A percentile compares a stretch with the other conserved stretches of the same genome.
Evolutionary conservation across 768 basidiomycete species (phyloP).

Genomic region (Termitomyces heimii): DNA sequence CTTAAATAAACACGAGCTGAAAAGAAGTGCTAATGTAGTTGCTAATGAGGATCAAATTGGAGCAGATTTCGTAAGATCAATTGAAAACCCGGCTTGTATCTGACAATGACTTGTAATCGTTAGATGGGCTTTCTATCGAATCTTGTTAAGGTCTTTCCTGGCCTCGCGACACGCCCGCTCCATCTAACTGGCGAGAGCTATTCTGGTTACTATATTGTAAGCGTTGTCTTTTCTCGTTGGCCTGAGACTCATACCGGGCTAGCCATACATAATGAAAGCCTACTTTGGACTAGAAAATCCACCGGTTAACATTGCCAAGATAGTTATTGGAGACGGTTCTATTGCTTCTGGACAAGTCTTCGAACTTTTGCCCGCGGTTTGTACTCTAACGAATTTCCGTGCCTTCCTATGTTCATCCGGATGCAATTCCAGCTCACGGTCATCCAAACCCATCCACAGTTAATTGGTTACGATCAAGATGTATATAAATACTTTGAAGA

Average conservation of each 20-base stretch:
- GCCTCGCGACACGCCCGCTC: constrained; percentile 59
- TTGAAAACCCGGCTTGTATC: neutral
- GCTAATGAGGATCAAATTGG: constrained; percentile 64
- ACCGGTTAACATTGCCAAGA: constrained; percentile 61
- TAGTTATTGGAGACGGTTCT: constrained; percentile 67
- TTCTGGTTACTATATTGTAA: constrained; percentile 65
- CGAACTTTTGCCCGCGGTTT: constrained; percentile 49
- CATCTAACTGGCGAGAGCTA: constrained; percentile 72
- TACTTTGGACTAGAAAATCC: constrained; percentile 59
- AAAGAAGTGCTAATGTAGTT: constrained; percentile 25
- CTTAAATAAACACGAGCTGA: neutral
- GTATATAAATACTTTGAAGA: constrained; percentile 64
- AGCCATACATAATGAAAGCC: constrained; percentile 75
- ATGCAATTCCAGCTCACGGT: constrained; percentile 36
- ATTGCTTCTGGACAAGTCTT: constrained; percentile 47
- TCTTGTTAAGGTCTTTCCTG: constrained; percentile 70
- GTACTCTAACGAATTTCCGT: constrained; percentile 10
- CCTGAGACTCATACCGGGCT: neutral
- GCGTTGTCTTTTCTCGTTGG: constrained; percentile 14
- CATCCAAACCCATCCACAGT: constrained; percentile 68
- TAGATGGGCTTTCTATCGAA: constrained; percentile 72
- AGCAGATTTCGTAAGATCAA: constrained; percentile 40
- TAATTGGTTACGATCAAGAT: constrained; percentile 65
- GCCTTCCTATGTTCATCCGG: neutral
- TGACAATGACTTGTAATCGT: neutral